These are phyloP conservation scores for Candida pseudoglaebosa DNA, from an alignment of 805 yeast genomes.

Conservation along the genomic window DNA sequence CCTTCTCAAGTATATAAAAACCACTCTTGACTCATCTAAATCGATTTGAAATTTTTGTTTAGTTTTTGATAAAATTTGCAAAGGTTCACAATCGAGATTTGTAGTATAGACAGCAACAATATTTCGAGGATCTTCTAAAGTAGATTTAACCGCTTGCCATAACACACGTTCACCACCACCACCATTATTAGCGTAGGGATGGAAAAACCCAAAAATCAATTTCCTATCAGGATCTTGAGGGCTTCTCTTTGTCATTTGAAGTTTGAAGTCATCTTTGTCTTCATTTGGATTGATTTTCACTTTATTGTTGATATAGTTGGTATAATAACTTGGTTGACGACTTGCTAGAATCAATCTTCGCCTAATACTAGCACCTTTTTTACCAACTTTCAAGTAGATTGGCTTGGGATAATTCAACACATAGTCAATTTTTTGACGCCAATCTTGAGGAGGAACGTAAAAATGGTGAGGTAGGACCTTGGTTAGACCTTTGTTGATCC, in stretches of 20 bases:
- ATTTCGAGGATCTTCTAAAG: slow-evolving; percentile 49
- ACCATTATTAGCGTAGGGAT: slow-evolving; percentile 92
- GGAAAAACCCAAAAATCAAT: slow-evolving; percentile 78
- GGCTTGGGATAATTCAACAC: slow-evolving; percentile 32
- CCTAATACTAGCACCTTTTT: slow-evolving; percentile 36
- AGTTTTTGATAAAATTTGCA: slow-evolving; percentile 50
- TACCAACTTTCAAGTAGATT: slow-evolving; percentile 32
- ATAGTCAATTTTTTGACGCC: slow-evolving; percentile 31
- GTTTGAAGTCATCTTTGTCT: slow-evolving; percentile 19
- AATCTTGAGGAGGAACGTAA: slow-evolving; percentile 35
- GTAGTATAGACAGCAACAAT: slow-evolving; percentile 74
- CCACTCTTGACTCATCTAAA: slow-evolving; percentile 50
- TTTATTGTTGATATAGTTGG: slow-evolving; percentile 35
- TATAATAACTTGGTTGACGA: slow-evolving; percentile 33
- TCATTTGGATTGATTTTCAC: slow-evolving; percentile 31
- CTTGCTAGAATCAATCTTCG: slow-evolving; percentile 36
- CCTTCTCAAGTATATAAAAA: slow-evolving; percentile 55
- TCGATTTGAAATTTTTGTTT: slow-evolving; percentile 51
- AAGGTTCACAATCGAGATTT: slow-evolving; percentile 47
- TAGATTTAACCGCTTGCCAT: slow-evolving; percentile 86
- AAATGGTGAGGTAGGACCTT: slow-evolving; percentile 30
- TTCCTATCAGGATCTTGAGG: slow-evolving; percentile 36
- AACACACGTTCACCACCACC: slow-evolving; percentile 98
- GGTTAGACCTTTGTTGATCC: slow-evolving; percentile 8
- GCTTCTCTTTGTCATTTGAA: slow-evolving; percentile 27